Conservation (phyloP, 176 grass and related monocot genomes). For the Elymus sibiricus region DNA sequence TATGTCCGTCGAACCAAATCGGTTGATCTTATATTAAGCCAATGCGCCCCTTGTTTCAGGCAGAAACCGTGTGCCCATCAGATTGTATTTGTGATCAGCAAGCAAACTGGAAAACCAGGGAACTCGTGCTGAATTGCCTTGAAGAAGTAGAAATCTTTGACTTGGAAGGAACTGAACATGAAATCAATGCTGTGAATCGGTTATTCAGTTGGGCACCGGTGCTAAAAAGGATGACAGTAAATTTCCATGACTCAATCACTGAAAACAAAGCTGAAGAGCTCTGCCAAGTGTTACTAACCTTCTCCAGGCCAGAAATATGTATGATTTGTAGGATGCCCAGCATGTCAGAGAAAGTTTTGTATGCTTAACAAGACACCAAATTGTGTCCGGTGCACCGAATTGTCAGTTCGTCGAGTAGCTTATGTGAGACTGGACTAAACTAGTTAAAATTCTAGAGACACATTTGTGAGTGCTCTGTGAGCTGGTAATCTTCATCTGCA, state of each 20-base stretch:
- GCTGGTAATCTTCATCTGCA: not conserved
- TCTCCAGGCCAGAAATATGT: not conserved
- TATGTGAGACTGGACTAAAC: not conserved
- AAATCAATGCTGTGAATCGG: not conserved
- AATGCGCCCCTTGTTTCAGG: not conserved
- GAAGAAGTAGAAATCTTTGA: not conserved
- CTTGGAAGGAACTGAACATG: slow-evolving; percentile 2
- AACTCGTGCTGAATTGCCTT: slow-evolving; percentile 1
- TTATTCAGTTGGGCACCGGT: slow-evolving; percentile 7
- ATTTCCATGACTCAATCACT: not conserved
- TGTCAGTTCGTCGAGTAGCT: not conserved
- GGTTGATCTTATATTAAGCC: not conserved
- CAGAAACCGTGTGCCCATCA: not conserved
- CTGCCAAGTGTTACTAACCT: not conserved
- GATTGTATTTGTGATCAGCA: not conserved
- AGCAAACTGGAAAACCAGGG: slow-evolving; percentile 6
- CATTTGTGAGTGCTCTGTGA: too few species aligned
- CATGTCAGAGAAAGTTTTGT: not conserved
- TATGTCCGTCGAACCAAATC: not conserved
- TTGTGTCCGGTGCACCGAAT: not conserved
- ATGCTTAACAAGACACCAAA: not conserved
- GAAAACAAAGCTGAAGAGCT: slow-evolving; percentile 8
- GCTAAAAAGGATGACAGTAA: slow-evolving; percentile 11
- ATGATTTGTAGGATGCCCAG: not conserved
- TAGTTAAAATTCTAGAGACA: not conserved